These are phyloP conservation scores for Macrophomina phaseolina DNA, from an alignment of 2,329 filamentous ascomycete genomes.

Conservation along the genomic window DNA sequence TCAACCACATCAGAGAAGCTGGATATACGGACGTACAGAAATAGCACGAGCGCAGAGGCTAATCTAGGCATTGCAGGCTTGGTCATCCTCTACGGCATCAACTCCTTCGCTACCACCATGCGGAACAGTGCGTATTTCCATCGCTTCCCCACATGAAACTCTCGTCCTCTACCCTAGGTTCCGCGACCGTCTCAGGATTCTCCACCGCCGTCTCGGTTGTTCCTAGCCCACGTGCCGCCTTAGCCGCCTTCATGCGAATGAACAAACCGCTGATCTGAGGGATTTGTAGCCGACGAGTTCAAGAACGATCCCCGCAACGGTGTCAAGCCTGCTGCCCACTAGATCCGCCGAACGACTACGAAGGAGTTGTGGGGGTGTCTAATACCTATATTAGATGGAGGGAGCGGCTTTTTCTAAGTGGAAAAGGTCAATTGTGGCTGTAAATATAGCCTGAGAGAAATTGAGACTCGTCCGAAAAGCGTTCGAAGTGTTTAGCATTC, in stretches of 20 bases:
- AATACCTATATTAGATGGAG: slow-evolving; percentile 22
- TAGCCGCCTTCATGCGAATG: neutral
- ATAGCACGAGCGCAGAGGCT: slow-evolving; percentile 9
- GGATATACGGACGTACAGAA: slow-evolving; percentile 5
- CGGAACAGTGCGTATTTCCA: slow-evolving; percentile 71
- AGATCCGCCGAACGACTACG: slow-evolving; percentile 8
- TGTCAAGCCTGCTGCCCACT: slow-evolving; percentile 35
- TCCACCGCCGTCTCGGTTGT: slow-evolving; percentile 4
- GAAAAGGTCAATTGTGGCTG: slow-evolving; percentile 4
- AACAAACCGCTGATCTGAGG: neutral
- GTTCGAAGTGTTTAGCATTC: neutral
- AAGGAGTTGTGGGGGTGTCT: neutral
- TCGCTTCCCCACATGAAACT: slow-evolving; percentile 10
- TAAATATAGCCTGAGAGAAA: slow-evolving; percentile 22
- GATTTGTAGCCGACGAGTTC: slow-evolving; percentile 78
- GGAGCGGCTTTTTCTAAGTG: neutral
- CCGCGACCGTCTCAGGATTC: slow-evolving; percentile 1
- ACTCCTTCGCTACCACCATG: slow-evolving; percentile 78
- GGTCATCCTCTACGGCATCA: slow-evolving; percentile 90
- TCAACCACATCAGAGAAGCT: neutral
- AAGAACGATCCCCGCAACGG: slow-evolving; percentile 97
- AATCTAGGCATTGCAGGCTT: slow-evolving; percentile 62
- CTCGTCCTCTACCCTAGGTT: neutral
- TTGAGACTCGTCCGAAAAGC: slow-evolving; percentile 13
- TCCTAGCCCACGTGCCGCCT: slow-evolving; percentile 1